These are phyloP conservation scores for Alternaria atra DNA, from an alignment of 2,329 filamentous ascomycete genomes.

Conservation along the genomic window DNA sequence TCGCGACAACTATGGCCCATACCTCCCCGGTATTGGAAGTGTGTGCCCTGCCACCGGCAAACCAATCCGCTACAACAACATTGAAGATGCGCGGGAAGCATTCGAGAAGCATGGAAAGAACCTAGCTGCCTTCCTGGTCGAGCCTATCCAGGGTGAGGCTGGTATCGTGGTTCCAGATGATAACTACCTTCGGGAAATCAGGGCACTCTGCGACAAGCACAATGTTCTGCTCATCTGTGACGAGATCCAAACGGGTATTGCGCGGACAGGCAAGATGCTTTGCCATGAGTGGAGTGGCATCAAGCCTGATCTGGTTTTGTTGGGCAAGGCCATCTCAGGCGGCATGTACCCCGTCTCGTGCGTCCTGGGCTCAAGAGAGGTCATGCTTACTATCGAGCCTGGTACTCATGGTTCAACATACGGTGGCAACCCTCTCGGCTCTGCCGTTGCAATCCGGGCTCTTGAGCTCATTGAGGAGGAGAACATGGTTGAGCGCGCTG, in stretches of 20 bases:
- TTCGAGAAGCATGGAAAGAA: conserved; percentile 83
- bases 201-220: conserved; percentile 90
- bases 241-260: conserved; percentile 98
- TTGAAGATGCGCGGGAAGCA: conserved; percentile 79
- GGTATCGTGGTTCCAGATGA: conserved; percentile 95
- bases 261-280: conserved; percentile 90
- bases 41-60: conserved; percentile 77
- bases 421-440: conserved; percentile 94
- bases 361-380: conserved; percentile 84
- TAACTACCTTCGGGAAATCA: conserved; percentile 81
- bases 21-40: conserved; percentile 87
- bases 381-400: conserved; percentile 96
- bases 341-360: conserved; percentile 99
- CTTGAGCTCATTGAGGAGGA: conserved; percentile 94
- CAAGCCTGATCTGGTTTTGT: conserved; percentile 91
- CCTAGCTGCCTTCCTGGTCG: conserved; percentile 91
- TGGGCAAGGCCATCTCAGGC: conserved; percentile 97
- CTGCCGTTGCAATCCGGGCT: conserved; percentile 92
- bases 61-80: conserved; percentile 85
- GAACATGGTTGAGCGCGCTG: conserved; percentile 82
- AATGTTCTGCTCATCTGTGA: conserved; percentile 97
- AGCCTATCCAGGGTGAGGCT: conserved; percentile 97
- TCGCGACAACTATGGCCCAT: conserved; percentile 95
- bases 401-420: conserved; percentile 99
- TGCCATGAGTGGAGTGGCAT: conserved; percentile 95